phyloP scores from a whole-genome alignment of 306 rosid genomes.

The Lablab purpureus region DNA sequence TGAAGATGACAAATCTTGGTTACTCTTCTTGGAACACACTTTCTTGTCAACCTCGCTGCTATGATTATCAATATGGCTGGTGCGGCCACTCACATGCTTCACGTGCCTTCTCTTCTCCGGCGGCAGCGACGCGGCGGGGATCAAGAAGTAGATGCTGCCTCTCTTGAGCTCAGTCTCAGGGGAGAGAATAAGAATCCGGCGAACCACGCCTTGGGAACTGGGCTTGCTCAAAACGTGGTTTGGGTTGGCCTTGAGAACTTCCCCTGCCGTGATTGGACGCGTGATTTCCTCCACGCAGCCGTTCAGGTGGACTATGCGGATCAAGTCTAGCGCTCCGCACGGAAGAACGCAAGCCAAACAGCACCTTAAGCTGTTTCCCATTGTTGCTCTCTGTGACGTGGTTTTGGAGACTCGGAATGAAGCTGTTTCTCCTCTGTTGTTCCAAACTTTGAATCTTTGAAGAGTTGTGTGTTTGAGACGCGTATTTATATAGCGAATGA shows the following conservation, averaged over 20 bases:
- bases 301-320: conserved; percentile 85
- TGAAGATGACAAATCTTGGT: neutral
- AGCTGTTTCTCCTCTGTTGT: neutral
- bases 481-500: conserved; percentile 38
- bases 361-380: conserved; percentile 92
- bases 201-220: conserved; percentile 73
- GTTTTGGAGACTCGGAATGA: neutral
- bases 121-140: conserved; percentile 71
- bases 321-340: conserved; percentile 85
- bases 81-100: neutral
- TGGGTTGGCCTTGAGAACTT: conserved; percentile 80
- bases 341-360: conserved; percentile 97
- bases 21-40: conserved; percentile 48
- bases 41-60: conserved; percentile 11
- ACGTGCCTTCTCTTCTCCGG: conserved; percentile 59
- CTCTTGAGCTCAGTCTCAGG: conserved; percentile 89
- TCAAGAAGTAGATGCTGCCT: conserved; percentile 88
- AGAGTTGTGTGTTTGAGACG: conserved; percentile 34
- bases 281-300: conserved; percentile 84
- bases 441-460: conserved; percentile 31
- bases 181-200: conserved; percentile 70
- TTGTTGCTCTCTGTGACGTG: conserved; percentile 9
- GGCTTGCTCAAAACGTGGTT: conserved; percentile 88
- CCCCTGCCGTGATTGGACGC: conserved; percentile 75
- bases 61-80: neutral